Base-by-base conservation (phyloP, 169 alveolate genomes). In the Plasmodium knowlesi region DNA sequence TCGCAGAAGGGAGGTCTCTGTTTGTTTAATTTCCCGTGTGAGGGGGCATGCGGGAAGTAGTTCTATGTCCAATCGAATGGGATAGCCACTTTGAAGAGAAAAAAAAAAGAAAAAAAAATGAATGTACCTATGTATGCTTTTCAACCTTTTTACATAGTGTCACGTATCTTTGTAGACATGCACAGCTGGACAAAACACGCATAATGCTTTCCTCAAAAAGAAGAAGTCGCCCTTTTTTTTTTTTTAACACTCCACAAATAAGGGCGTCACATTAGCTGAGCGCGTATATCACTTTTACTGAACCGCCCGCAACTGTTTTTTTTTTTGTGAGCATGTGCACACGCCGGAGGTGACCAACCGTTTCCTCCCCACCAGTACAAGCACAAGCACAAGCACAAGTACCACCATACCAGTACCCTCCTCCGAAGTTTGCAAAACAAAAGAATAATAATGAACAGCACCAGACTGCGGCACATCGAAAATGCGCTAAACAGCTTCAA, bases 391-490 rank as follows among this genome's bases (percentile, higher is more conserved):
- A n/a, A n/a, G n/a, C n/a, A n/a, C n/a, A n/a, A n/a, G n/a, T n/a
- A n/a, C n/a, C n/a, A n/a, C n/a, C n/a, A n/a, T n/a, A 34, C 22
- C 34, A 25, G 34, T n/a, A 28, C 61, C 61, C 61, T 39, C n/a
- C 61, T 54, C 43, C 14, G 6, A 46, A n/a, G 43, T 82, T 28
- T 82, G 37, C 43, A 22, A n/a, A 83, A 4, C 16, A 61, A 25
- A 83, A 32, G 46, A 74, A 74, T 12, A 50, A 90, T 46, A 81
- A 90, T 90, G 95, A 90, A 90, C 78, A 90, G 95, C 83, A 71
- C 70, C 67, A 80, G 95, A 81, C 46, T 90, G 72, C 95, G 95
- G 50, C 95, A 90, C 46, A 90, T 90, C 76, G 95, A 90, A 90
- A 80, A 90, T 90, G 95, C 95, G 67, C 74, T 90, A 46, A 90